These are phyloP conservation scores for Trichoderma endophyticum DNA, from an alignment of 2,329 filamentous ascomycete genomes.

Conservation along the genomic window DNA sequence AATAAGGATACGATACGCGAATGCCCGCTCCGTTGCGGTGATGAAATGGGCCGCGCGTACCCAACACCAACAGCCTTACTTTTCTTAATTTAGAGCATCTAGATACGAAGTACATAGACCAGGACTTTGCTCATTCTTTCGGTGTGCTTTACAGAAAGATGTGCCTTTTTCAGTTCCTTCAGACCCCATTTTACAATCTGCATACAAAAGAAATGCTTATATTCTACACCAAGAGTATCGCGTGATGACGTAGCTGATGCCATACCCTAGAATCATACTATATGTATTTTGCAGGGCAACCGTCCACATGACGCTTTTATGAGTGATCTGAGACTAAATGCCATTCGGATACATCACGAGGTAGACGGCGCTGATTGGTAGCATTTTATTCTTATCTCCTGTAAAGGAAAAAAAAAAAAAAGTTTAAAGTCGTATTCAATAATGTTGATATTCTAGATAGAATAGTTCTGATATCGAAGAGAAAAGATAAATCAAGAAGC, in stretches of 20 bases:
- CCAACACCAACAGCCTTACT: neutral
- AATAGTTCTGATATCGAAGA: neutral
- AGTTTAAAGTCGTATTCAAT: neutral
- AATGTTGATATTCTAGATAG: neutral
- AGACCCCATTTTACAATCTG: neutral
- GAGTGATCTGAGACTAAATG: neutral
- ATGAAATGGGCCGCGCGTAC: neutral
- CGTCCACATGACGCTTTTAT: constrained; percentile 5
- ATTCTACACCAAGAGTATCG: neutral
- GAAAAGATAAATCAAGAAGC: neutral
- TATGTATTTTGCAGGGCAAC: neutral
- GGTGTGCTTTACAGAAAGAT: neutral
- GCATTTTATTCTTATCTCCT: neutral
- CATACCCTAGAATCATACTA: neutral
- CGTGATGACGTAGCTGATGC: constrained; percentile 7
- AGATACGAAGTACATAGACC: neutral
- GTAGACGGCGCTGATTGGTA: neutral
- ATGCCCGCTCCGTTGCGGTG: neutral
- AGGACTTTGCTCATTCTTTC: neutral
- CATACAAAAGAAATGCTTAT: neutral
- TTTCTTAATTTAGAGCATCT: neutral
- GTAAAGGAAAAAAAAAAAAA: neutral
- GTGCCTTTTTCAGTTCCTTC: neutral
- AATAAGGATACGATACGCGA: neutral
- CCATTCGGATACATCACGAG: constrained; percentile 15